phyloP scores from a whole-genome alignment of 306 rosid species.

The Cercis canadensis region DNA sequence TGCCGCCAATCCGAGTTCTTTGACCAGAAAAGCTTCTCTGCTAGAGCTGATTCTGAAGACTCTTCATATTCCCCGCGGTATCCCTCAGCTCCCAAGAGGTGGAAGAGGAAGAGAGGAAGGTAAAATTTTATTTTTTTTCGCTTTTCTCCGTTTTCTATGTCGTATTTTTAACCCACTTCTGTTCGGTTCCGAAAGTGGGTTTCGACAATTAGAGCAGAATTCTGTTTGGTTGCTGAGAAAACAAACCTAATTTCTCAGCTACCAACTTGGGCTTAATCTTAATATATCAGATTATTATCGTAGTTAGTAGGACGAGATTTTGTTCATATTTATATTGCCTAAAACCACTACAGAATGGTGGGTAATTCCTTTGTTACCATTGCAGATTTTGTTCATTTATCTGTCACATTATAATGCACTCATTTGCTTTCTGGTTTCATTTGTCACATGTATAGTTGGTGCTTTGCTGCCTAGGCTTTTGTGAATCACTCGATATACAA shows the following conservation, averaged over 20 bases:
- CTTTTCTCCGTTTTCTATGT: background rate
- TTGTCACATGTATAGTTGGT: slow-evolving; percentile 51
- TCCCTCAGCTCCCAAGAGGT: slow-evolving; percentile 7
- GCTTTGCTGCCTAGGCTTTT: slow-evolving; percentile 69
- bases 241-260: background rate
- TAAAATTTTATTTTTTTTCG: slow-evolving; percentile 14
- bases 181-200: background rate
- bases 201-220: background rate
- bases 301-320: background rate
- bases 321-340: background rate
- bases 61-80: slow-evolving; percentile 35
- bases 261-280: background rate
- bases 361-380: background rate
- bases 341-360: background rate
- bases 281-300: background rate
- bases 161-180: background rate
- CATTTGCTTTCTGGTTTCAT: slow-evolving; percentile 34
- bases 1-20: slow-evolving; percentile 68
- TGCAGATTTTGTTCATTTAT: too few species aligned
- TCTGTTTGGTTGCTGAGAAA: slow-evolving; percentile 23
- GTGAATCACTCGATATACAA: slow-evolving; percentile 94
- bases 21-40: slow-evolving; percentile 45
- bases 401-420: background rate
- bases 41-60: slow-evolving; percentile 29
- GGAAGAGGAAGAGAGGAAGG: slow-evolving; percentile 47